These are phyloP conservation scores for Naganishia vishniacii DNA, from an alignment of 768 basidiomycete species.

Conservation along the genomic window DNA sequence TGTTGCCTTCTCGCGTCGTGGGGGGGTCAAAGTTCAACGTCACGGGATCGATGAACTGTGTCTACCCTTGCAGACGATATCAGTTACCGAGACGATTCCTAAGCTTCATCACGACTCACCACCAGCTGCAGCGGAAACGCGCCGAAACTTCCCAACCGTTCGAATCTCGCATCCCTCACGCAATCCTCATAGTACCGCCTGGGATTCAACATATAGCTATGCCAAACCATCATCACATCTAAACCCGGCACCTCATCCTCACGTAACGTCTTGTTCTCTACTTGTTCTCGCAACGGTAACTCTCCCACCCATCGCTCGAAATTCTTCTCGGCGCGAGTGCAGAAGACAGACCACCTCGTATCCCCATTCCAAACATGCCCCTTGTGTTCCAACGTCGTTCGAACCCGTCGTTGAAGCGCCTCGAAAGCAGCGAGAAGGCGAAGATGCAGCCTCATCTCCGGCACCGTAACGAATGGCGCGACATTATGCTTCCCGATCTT, in stretches of 20 bases:
- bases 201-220: conserved; percentile 37
- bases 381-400: not conserved
- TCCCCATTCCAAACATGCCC: conserved; percentile 6
- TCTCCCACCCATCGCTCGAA: conserved; percentile 2
- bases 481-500: not conserved
- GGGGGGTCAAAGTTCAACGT: conserved; percentile 20
- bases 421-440: not conserved
- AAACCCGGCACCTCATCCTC: conserved; percentile 21
- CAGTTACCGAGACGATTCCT: too few relatives aligned
- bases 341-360: not conserved
- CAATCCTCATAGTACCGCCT: conserved; percentile 26
- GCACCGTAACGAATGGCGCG: conserved; percentile 11
- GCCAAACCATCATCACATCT: conserved; percentile 36
- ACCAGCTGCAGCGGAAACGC: conserved; percentile 22
- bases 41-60: conserved; percentile 22
- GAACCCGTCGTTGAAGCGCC: not conserved
- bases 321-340: conserved; percentile 4
- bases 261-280: not conserved
- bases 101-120: too few relatives aligned
- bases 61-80: too few relatives aligned
- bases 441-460: conserved; percentile 11
- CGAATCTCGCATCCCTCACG: conserved; percentile 1
- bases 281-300: not conserved
- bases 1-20: not conserved
- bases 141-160: not conserved